These are phyloP conservation scores for Penicillium glabrum DNA, from an alignment of 2,329 filamentous ascomycete species.

Conservation along the genomic window DNA sequence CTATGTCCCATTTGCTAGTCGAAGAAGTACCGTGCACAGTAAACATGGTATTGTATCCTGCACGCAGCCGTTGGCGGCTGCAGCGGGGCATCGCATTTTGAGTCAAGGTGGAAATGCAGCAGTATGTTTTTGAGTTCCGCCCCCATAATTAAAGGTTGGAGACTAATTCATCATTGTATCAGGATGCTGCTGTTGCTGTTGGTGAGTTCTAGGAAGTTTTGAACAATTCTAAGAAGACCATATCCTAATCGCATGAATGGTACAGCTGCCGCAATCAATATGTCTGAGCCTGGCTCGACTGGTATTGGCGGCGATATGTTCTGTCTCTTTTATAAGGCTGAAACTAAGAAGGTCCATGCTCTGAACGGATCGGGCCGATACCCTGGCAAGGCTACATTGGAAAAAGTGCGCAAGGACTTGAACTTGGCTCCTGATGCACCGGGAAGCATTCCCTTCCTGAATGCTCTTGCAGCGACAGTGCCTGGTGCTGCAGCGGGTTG, in stretches of 20 bases:
- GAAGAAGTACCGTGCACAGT: conserved; percentile 89
- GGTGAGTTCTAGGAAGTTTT: conserved; percentile 52
- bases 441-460: conserved; percentile 69
- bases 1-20: conserved; percentile 56
- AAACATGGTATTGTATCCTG: conserved; percentile 88
- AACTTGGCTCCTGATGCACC: conserved; percentile 59
- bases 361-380: conserved; percentile 93
- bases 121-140: not conserved
- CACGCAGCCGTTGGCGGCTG: conserved; percentile 84
- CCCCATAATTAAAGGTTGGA: not conserved
- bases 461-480: conserved; percentile 78
- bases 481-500: conserved; percentile 92
- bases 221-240: not conserved
- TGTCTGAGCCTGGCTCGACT: conserved; percentile 89
- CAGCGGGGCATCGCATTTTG: conserved; percentile 83
- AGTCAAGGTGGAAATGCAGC: conserved; percentile 65
- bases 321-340: conserved; percentile 85
- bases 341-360: conserved; percentile 76
- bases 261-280: conserved; percentile 81
- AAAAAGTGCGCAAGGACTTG: conserved; percentile 68
- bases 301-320: conserved; percentile 98
- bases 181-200: conserved; percentile 96
- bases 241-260: conserved; percentile 8
- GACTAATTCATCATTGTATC: not conserved
- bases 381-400: conserved; percentile 66